Percentiles rank a stretch among this genome's conserved stretches.
phyloP scores from a whole-genome alignment of 306 rosid genomes.

The Vicia faba region DNA sequence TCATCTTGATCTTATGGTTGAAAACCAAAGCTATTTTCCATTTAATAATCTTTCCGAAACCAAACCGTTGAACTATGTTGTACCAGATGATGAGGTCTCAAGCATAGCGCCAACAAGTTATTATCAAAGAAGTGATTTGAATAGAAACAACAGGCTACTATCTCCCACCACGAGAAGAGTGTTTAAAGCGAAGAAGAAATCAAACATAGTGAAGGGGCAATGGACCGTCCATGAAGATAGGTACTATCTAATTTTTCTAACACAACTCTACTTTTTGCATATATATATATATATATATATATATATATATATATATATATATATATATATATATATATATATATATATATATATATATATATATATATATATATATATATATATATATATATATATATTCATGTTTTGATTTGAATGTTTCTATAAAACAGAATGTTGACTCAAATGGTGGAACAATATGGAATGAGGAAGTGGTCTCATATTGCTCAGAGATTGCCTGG shows the following conservation, averaged over 20 bases:
- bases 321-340: too few species aligned
- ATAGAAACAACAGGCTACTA: conserved; percentile 38
- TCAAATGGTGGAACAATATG: conserved; percentile 77
- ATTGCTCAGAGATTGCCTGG: conserved; percentile 87
- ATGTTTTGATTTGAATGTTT: conserved; percentile 29
- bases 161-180: conserved; percentile 47
- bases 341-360: too few species aligned
- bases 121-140: conserved; percentile 45
- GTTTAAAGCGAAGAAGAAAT: conserved; percentile 56
- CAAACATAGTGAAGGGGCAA: conserved; percentile 77
- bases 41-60: conserved; percentile 41
- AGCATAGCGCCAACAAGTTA: conserved; percentile 55
- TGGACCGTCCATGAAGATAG: conserved; percentile 93
- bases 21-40: conserved; percentile 41
- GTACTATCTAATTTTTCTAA: conserved; percentile 36
- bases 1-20: conserved; percentile 43
- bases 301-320: too few species aligned
- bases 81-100: conserved; percentile 74
- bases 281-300: too few species aligned
- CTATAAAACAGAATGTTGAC: conserved; percentile 60
- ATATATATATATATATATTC: too few species aligned
- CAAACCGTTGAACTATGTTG: conserved; percentile 54
- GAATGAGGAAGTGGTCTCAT: conserved; percentile 94
- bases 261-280: not conserved
- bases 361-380: too few species aligned